Base-by-base conservation (phyloP, 2,329 filamentous ascomycete genomes). In the Venturia asperata region DNA sequence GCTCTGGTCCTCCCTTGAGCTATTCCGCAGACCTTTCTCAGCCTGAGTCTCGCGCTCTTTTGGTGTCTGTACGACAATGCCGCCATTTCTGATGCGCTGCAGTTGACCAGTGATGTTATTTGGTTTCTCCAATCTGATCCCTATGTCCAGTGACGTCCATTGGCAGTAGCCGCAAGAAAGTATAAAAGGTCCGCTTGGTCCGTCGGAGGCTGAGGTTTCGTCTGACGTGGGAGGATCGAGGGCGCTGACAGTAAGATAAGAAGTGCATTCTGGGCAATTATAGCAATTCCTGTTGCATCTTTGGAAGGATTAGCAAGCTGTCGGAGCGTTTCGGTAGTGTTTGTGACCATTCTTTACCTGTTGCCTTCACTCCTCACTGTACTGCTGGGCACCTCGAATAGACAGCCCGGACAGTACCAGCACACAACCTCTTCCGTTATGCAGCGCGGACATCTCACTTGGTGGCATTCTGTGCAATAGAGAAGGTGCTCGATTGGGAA, bases 381-480 rank as follows among this genome's bases (percentile, higher is more conserved):
- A 72, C 91, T 96, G 75, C 90, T 96, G 5, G 93, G 92, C 41
- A 96, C 93, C 77, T 99, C 94, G 72, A 99, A 97, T 66, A 99
- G 79, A 74, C 94, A 99, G 74, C 87, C 93, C 5, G 94, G 94
- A 72, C 94, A 99, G 77, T 91, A 99, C 82, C 92, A 97, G 64
- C 91, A 94, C 61, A 96, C 87, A 65, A 96, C 92, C 78, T 99
- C 94, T 74, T 99, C 94, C 61, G 88, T 85, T 64, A 95, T 90
- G 73, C 94, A 99, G 78, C 92, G 83, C 6, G 91, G 90, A 74
- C 94, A 99, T 70, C 94, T 89, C 68, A 97, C 96, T 76, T 96
- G 89, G 74, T 96, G 91, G 76, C 94, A 99, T 75, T 97, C 94
- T 74, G 96, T 93, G 80, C 94, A 99, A 79, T 96, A 99, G 49